These are phyloP conservation scores for Notholithocarpus densiflorus DNA, from an alignment of 306 rosid genomes.

Conservation along the genomic window DNA sequence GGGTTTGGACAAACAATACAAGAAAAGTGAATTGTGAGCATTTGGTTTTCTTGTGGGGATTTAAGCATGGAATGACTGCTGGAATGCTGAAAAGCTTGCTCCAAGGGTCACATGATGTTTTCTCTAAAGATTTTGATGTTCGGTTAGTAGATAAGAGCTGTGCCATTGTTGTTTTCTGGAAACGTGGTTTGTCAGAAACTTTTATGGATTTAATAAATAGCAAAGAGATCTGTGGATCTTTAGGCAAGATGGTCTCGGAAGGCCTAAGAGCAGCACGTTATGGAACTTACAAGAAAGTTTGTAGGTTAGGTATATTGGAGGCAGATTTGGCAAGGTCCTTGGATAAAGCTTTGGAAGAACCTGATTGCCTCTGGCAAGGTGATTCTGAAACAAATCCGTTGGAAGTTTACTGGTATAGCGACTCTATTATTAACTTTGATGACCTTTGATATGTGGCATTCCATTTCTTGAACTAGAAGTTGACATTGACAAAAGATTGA, in stretches of 20 bases:
- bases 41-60: conserved; percentile 83
- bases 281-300: conserved; percentile 49
- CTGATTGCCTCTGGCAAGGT: conserved; percentile 19
- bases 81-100: conserved; percentile 53
- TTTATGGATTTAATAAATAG: conserved; percentile 41
- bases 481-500: not conserved
- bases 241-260: conserved; percentile 56
- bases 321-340: conserved; percentile 57
- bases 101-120: conserved; percentile 43
- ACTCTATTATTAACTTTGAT: conserved; percentile 49
- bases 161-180: conserved; percentile 74
- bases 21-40: conserved; percentile 50
- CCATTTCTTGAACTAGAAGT: conserved; percentile 3
- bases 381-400: conserved; percentile 23
- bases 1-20: conserved; percentile 49
- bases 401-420: conserved; percentile 46
- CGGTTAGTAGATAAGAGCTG: conserved; percentile 67
- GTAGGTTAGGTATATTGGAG: conserved; percentile 67
- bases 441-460: conserved; percentile 40
- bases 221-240: conserved; percentile 40
- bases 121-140: conserved; percentile 68
- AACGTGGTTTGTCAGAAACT: conserved; percentile 45
- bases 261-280: conserved; percentile 62
- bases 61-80: conserved; percentile 53
- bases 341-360: conserved; percentile 42